phyloP scores from a whole-genome alignment of 108 stramenopile species.

The Seminavis robusta region DNA sequence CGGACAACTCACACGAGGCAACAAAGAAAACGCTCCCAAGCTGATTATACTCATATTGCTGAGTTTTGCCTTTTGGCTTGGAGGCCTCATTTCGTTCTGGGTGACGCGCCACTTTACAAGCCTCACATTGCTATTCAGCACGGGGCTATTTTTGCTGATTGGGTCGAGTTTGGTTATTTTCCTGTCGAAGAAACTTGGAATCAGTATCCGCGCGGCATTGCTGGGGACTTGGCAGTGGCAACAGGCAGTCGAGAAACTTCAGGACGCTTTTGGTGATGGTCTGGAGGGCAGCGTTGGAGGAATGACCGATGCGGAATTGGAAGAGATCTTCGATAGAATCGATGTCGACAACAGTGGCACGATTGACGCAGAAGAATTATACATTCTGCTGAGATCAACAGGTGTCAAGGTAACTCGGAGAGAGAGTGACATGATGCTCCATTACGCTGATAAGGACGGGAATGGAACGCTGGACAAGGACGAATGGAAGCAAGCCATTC shows the following conservation, averaged over 20 bases:
- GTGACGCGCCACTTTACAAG: not conserved
- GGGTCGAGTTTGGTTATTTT: conserved; percentile 3
- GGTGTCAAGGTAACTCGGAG: no score
- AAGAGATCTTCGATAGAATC: no score
- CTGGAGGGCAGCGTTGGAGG: no score
- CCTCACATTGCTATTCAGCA: conserved; percentile 12
- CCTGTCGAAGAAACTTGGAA: conserved; percentile 2
- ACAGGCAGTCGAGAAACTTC: not conserved
- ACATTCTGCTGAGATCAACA: no score
- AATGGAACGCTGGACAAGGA: no score
- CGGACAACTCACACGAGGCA: conserved; percentile 20
- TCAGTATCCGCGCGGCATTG: conserved; percentile 7
- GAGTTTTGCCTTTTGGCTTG: conserved; percentile 17
- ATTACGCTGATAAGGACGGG: no score
- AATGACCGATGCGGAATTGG: no score
- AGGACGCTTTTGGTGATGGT: no score
- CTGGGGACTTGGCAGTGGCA: conserved; percentile 18
- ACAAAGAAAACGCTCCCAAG: conserved; percentile 10
- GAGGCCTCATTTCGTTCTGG: conserved; percentile 4
- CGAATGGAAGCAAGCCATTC: no score
- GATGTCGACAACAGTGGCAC: no score
- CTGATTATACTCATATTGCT: conserved; percentile 10
- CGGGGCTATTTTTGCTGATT: conserved; percentile 10
- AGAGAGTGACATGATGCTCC: no score
- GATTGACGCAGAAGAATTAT: no score